Evolutionary conservation across 352 stramenopile genomes (phyloP).

Genomic region (Phytopythium ostracodes): DNA sequence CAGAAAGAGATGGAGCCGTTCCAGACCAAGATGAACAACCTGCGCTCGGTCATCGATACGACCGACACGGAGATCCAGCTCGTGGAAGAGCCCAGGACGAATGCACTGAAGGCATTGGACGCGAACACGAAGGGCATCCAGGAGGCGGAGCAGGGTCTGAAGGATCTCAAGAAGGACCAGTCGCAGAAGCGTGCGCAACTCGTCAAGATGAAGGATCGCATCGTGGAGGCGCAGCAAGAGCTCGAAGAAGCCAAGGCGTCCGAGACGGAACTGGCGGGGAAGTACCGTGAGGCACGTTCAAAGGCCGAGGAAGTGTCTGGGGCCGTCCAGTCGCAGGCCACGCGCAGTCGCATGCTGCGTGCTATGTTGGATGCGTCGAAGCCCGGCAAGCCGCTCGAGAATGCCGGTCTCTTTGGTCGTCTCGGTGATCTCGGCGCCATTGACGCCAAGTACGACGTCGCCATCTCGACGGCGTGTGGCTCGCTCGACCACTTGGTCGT

Average conservation of each 20-base stretch:
- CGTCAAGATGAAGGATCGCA: slow-evolving; percentile 56
- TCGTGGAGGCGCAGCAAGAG: slow-evolving; percentile 79
- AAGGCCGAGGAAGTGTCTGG: slow-evolving; percentile 79
- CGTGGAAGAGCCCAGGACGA: slow-evolving; percentile 61
- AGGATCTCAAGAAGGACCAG: slow-evolving; percentile 65
- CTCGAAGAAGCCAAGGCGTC: slow-evolving; percentile 56
- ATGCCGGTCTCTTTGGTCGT: slow-evolving; percentile 93
- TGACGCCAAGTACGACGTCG: slow-evolving; percentile 95
- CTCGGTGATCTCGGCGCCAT: slow-evolving; percentile 97
- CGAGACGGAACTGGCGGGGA: slow-evolving; percentile 44
- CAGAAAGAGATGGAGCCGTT: slow-evolving; percentile 81
- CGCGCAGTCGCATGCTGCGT: slow-evolving; percentile 76
- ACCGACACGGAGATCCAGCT: slow-evolving; percentile 80
- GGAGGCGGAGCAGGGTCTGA: slow-evolving; percentile 49
- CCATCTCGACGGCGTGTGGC: slow-evolving; percentile 96
- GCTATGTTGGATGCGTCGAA: slow-evolving; percentile 90
- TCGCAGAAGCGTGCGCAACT: slow-evolving; percentile 50
- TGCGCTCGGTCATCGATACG: slow-evolving; percentile 77
- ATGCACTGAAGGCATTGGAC: slow-evolving; percentile 79
- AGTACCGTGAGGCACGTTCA: slow-evolving; percentile 60
- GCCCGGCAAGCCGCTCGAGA: slow-evolving; percentile 87
- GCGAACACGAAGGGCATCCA: slow-evolving; percentile 49
- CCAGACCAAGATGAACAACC: slow-evolving; percentile 61
- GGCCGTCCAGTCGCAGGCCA: slow-evolving; percentile 64
- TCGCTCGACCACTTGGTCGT: slow-evolving; percentile 98